Conservation (phyloP, 305 asterid genomes). For the Fraxinus sp. region DNA sequence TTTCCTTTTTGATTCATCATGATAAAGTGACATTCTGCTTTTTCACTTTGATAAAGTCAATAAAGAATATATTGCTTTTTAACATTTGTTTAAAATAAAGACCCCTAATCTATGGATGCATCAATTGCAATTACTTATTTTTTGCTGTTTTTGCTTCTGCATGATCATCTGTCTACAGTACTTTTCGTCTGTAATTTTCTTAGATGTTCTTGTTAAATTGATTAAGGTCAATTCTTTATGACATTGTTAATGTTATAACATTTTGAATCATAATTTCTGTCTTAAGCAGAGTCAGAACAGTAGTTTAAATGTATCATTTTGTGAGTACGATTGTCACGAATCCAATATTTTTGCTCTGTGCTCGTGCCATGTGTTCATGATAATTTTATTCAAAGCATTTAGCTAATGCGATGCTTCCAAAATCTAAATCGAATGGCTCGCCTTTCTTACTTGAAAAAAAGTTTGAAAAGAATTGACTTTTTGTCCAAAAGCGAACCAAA, state of each 20-base stretch:
- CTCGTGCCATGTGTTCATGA: not conserved
- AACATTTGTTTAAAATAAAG: slow-evolving; percentile 12
- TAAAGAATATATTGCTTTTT: slow-evolving; percentile 31
- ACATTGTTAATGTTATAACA: not conserved
- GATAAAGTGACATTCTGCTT: slow-evolving; percentile 21
- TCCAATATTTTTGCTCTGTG: not conserved
- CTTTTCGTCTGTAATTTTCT: slow-evolving; percentile 4
- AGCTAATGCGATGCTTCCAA: not conserved
- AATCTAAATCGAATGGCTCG: slow-evolving; percentile 26
- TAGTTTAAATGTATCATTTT: not conserved
- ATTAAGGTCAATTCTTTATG: slow-evolving; percentile 14
- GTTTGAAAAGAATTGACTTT: slow-evolving; percentile 30
- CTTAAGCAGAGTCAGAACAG: slow-evolving; percentile 8
- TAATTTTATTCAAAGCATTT: not conserved
- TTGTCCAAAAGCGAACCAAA: slow-evolving; percentile 29
- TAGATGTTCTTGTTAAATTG: slow-evolving; percentile 12
- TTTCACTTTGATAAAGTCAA: slow-evolving; percentile 35
- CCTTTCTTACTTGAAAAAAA: slow-evolving; percentile 25
- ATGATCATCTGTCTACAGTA: slow-evolving; percentile 22
- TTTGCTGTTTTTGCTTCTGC: slow-evolving; percentile 4
- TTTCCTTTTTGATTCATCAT: slow-evolving; percentile 5
- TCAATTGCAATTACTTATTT: slow-evolving; percentile 19
- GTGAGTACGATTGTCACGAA: not conserved
- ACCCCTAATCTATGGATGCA: slow-evolving; percentile 21
- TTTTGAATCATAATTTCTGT: not conserved